These are phyloP conservation scores for Leccinum truebloodii DNA, from an alignment of 768 basidiomycete species.

Conservation along the genomic window DNA sequence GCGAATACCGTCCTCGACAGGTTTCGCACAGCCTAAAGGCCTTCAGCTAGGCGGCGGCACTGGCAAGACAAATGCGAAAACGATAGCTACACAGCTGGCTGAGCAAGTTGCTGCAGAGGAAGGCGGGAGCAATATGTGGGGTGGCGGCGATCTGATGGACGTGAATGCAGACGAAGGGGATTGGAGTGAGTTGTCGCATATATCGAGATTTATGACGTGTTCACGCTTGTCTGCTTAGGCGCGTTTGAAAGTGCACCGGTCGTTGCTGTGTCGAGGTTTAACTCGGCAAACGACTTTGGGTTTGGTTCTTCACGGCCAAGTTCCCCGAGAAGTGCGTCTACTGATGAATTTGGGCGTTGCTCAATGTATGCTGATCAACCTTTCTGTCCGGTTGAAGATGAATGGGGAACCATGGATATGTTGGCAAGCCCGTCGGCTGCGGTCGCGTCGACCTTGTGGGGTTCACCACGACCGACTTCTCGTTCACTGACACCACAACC, in stretches of 20 bases:
- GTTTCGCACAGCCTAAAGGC: slow-evolving; percentile 48
- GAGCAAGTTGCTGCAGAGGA: slow-evolving; percentile 51
- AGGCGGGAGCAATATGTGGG: slow-evolving; percentile 60
- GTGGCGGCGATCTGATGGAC: slow-evolving; percentile 82
- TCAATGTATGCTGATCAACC: background rate
- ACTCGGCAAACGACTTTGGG: slow-evolving; percentile 27
- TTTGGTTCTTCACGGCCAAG: slow-evolving; percentile 21
- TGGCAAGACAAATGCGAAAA: slow-evolving; percentile 43
- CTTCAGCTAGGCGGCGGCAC: slow-evolving; percentile 63
- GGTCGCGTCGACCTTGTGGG: slow-evolving; percentile 14
- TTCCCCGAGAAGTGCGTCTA: slow-evolving; percentile 15
- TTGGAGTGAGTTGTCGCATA: slow-evolving; percentile 70
- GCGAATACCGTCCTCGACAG: slow-evolving; percentile 12
- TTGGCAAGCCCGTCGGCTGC: slow-evolving; percentile 6
- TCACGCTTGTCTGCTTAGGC: slow-evolving; percentile 40
- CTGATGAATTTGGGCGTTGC: background rate
- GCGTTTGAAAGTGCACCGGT: slow-evolving; percentile 68
- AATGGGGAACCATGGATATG: slow-evolving; percentile 25
- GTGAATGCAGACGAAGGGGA: slow-evolving; percentile 92
- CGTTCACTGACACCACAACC: slow-evolving; percentile 26
- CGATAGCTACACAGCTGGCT: slow-evolving; percentile 54
- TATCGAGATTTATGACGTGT: background rate
- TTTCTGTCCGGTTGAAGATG: slow-evolving; percentile 11
- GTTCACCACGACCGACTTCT: slow-evolving; percentile 18
- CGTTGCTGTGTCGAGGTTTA: slow-evolving; percentile 27